These are phyloP conservation scores for Zygotorulaspora sp. DNA, from an alignment of 805 yeast genomes.

Conservation along the genomic window DNA sequence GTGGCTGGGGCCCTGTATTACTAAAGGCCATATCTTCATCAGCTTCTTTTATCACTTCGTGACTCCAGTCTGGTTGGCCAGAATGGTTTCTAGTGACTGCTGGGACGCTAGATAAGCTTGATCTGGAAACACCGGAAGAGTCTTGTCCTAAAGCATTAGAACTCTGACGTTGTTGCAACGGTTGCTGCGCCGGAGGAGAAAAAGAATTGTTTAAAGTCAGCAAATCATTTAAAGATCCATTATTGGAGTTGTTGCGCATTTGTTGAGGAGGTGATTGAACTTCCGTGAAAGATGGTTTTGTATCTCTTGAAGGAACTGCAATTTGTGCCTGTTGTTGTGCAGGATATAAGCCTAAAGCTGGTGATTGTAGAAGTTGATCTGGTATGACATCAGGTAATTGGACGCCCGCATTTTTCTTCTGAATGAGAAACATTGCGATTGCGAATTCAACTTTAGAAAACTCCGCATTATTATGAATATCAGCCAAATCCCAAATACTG, in stretches of 20 bases:
- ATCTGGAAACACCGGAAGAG: constrained; percentile 2
- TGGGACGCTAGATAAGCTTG: constrained; percentile 2
- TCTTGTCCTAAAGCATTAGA: constrained; percentile 11
- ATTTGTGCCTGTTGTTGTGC: constrained; percentile 25
- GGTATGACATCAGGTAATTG: constrained; percentile 79
- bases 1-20: constrained; percentile 12
- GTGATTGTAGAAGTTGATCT: constrained; percentile 46
- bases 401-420: constrained; percentile 72
- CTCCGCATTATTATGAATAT: constrained; percentile 77
- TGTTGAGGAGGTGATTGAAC: constrained; percentile 12
- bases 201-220: constrained; percentile 56
- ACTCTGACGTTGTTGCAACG: constrained; percentile 10
- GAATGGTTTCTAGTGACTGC: constrained; percentile 5
- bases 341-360: constrained; percentile 29
- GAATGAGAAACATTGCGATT: constrained; percentile 89
- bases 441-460: constrained; percentile 81
- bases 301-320: constrained; percentile 37
- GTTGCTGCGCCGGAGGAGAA: constrained; percentile 35
- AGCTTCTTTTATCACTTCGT: constrained; percentile 13
- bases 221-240: constrained; percentile 61
- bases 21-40: constrained; percentile 10
- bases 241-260: constrained; percentile 25
- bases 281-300: constrained; percentile 35
- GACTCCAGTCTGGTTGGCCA: constrained; percentile 11
- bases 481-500: constrained; percentile 90